Evolutionary conservation across 2,329 filamentous ascomycete species (phyloP), one percentile per base, ranked within the genome.

Genomic region (Fusarium foetens): DNA sequence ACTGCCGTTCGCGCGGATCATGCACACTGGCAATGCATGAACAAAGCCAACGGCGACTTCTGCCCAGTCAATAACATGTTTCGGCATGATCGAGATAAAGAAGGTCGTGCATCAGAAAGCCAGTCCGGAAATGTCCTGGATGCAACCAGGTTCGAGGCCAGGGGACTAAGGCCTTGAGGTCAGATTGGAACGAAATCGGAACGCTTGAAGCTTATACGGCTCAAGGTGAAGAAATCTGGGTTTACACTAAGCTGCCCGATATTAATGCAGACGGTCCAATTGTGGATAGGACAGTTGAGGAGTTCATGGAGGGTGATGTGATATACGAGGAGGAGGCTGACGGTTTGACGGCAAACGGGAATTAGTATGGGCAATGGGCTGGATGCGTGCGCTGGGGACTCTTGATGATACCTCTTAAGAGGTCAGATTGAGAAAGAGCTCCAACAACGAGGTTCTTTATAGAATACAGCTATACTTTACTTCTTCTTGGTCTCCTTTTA

Each of bases 321-420:
- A 11, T 11, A 36, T 10, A 36, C 11, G 35, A 36, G 9, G 1
- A 36, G 5, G 17, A 11, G 35, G 35, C 14, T 35, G 14, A 35
- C 8, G 33, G 6, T 35, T 35, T 6, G 16, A 35, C 33, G 13
- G 8, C 13, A 33, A 33, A 8, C 13, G 13, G 29, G 16, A 1
- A 8, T 23, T 51, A 51, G 10, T 8, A 4, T 5, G 2, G 21
- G 0, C 2, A 23, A 13, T 4, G 14, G 16, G 8, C 6, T 1
- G 7, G 21, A 13, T 17, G 10, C 6, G 9, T 1, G 7, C 13
- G 13, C 7, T 17, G 21, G 10, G 21, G 3, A 0, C 17, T 10
- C 46, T 19, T 19, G 12, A 3, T 0, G 6, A 14, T 6, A 3
- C 7, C 11, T 14, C 5, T 19, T 7, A 19, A 11, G 6, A 35